phyloP scores from a whole-genome alignment of 1,284 basidiomycete species.

The Ganoderma resinaceum region DNA sequence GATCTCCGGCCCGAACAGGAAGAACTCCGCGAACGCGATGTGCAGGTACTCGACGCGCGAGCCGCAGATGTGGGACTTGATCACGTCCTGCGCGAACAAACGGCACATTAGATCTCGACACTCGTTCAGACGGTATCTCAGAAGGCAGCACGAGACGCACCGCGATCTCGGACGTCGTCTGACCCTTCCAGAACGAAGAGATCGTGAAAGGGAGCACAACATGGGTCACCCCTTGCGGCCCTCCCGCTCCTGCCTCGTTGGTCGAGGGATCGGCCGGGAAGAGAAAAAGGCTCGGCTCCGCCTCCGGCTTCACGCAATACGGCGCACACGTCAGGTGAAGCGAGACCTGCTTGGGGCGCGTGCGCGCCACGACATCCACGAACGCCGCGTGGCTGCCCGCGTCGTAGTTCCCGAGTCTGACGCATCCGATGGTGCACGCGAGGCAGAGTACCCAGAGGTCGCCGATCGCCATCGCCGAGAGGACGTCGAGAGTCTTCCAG shows the following conservation, averaged over 20 bases:
- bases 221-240: neutral
- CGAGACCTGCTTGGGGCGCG: constrained; percentile 6
- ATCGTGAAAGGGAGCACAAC: neutral
- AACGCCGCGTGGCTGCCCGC: neutral
- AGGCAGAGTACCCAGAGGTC: constrained; percentile 12
- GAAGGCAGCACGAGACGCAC: neutral
- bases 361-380: constrained; percentile 9
- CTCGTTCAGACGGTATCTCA: neutral
- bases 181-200: neutral
- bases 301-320: neutral
- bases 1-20: constrained; percentile 5
- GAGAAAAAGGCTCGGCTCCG: constrained; percentile 7
- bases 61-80: neutral
- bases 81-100: neutral
- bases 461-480: neutral
- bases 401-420: constrained; percentile 12
- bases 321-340: neutral
- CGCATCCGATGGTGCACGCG: constrained; percentile 7
- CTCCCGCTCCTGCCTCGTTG: neutral
- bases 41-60: constrained; percentile 19
- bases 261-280: neutral
- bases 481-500: constrained; percentile 14
- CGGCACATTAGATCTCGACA: neutral
- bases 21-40: constrained; percentile 12
- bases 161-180: neutral